Percentiles rank a stretch among this genome's conserved stretches.
Evolutionary conservation across 371 early-diverging fungal genomes (phyloP).

Genomic region (Coemansia sp.): DNA sequence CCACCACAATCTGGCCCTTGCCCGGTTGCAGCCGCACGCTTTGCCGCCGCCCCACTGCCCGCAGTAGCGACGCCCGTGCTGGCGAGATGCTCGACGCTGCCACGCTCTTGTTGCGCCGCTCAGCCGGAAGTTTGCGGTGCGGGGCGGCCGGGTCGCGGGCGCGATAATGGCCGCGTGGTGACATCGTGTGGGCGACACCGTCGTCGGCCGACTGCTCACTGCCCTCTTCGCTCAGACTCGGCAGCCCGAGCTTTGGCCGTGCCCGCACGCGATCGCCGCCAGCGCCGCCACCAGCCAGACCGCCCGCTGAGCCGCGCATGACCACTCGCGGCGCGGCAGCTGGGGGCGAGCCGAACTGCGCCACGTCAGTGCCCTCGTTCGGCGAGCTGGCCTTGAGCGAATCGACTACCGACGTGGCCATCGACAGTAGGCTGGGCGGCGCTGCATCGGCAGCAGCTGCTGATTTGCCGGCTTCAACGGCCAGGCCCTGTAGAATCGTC

Average conservation of each 20-base stretch:
- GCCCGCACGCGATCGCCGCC: slow-evolving; percentile 12
- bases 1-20: slow-evolving; percentile 48
- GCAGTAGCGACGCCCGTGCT: slow-evolving; percentile 51
- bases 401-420: slow-evolving; percentile 10
- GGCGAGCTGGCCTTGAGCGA: slow-evolving; percentile 11
- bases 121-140: slow-evolving; percentile 33
- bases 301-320: slow-evolving; percentile 22
- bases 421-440: slow-evolving; percentile 6
- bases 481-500: slow-evolving; percentile 43
- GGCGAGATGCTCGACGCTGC: slow-evolving; percentile 41
- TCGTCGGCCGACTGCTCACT: slow-evolving; percentile 8
- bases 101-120: slow-evolving; percentile 5
- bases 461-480: slow-evolving; percentile 1
- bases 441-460: neutral
- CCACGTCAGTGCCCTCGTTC: slow-evolving; percentile 4
- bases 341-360: slow-evolving; percentile 16
- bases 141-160: slow-evolving; percentile 54
- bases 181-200: slow-evolving; percentile 12
- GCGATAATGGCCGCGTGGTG: slow-evolving; percentile 44
- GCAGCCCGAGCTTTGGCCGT: slow-evolving; percentile 8
- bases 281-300: slow-evolving; percentile 5
- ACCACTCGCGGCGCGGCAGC: slow-evolving; percentile 9
- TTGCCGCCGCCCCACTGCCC: slow-evolving; percentile 51
- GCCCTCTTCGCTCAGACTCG: slow-evolving; percentile 14
- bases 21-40: slow-evolving; percentile 52